Base-by-base conservation (phyloP, 305 asterid species). In the Fraxinus platypoda region DNA sequence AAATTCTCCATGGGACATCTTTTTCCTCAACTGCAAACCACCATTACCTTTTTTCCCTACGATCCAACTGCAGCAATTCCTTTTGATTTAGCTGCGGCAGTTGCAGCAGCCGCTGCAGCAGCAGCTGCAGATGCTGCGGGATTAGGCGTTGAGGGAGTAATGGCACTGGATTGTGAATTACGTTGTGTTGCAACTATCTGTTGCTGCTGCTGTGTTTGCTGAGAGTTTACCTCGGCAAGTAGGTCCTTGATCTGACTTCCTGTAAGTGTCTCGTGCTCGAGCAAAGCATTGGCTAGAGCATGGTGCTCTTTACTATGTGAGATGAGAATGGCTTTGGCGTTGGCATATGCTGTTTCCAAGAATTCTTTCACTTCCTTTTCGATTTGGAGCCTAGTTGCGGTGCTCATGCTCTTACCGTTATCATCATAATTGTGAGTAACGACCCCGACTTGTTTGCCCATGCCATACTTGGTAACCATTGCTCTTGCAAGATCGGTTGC, bases 351-450 rank as follows among this genome's bases (percentile, higher is more conserved):
- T 81, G 80, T 84, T 21, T 86, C 98, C 28, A 95, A 83, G 2
- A 95, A 84, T 3, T 90, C 92, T 75, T 74, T 90, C 34, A 95
- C 98, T 88, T 95, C 99, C 85, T 87, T 84, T 87, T 95, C 99
- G 33, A 94, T 93, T 5, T 92, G 87, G 7, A 93, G 95, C 79
- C 99, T 90, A 5, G 98, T 93, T 84, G 93, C 97, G 5, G 98
- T 94, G 92, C 98, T 95, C 99, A 95, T 93, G 90, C 98, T 95
- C 92, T 88, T 95, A 5, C 99, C 98, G 1, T 95, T 84, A 66
- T 94, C 98, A 4, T 95, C 92, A 15, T 95, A 95, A 87, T 94
- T 86, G 86, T 95, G 99, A 6, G 97, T 52, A n/a, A 92, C 98
- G 3, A 95, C 91, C 17, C 99, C 99, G 6, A 95, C 98, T 72